Evolutionary conservation across 2,329 filamentous ascomycete genomes (phyloP).

Genomic region (Cercospora sp.): DNA sequence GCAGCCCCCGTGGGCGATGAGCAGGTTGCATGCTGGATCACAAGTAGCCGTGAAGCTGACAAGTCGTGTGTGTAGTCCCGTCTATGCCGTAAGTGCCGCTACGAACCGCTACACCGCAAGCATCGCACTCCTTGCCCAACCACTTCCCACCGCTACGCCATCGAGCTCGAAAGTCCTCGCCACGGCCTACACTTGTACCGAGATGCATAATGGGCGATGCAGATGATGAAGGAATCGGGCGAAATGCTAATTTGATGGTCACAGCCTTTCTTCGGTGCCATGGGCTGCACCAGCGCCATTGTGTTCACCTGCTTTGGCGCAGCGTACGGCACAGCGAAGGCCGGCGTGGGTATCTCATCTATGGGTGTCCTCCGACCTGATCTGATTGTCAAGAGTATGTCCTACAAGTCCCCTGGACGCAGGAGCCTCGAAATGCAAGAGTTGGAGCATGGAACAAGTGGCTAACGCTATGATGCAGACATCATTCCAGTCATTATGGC

Average conservation of each 20-base stretch:
- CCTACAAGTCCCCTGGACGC: constrained; percentile 3
- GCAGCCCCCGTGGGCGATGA: background rate
- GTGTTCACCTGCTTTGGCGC: constrained; percentile 96
- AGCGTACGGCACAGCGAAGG: constrained; percentile 98
- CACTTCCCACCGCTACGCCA: background rate
- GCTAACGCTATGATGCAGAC: constrained; percentile 57
- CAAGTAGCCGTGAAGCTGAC: constrained; percentile 25
- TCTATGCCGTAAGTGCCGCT: constrained; percentile 87
- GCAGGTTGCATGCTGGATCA: background rate
- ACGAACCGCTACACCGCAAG: background rate
- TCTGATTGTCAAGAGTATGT: constrained; percentile 98
- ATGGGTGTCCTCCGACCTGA: constrained; percentile 98
- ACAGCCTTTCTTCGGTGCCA: constrained; percentile 91
- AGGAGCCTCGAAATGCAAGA: background rate
- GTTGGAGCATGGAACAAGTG: background rate
- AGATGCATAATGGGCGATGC: background rate
- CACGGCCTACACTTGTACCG: background rate
- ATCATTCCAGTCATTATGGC: constrained; percentile 99
- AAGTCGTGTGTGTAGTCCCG: constrained; percentile 65
- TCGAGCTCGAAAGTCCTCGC: background rate
- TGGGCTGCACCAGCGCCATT: constrained; percentile 93
- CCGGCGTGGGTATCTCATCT: constrained; percentile 95
- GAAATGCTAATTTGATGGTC: constrained; percentile 15
- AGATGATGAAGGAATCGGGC: constrained; percentile 4
- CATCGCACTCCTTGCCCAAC: constrained; percentile 5